Evolutionary conservation across 2,329 filamentous ascomycete species (phyloP).

Genomic region (Colletotrichum spaethianum): DNA sequence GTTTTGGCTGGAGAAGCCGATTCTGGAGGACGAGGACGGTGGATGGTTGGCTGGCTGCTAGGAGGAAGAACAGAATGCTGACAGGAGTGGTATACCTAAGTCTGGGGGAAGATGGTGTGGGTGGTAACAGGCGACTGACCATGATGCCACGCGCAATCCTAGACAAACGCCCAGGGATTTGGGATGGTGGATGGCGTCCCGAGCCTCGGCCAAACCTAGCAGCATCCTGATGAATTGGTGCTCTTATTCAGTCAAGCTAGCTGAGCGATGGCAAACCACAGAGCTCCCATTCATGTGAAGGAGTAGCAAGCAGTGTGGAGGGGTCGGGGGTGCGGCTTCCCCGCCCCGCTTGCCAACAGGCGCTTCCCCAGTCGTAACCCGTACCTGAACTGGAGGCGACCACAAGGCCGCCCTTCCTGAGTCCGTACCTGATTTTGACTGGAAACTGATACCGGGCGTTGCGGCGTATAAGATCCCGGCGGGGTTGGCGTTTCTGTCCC

Average conservation of each 20-base stretch:
- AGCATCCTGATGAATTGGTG: background rate
- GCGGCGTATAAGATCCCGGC: constrained; percentile 1
- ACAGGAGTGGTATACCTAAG: background rate
- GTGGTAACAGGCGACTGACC: background rate
- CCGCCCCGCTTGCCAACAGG: constrained; percentile 9
- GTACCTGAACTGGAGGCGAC: background rate
- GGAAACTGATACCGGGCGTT: background rate
- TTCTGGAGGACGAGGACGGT: background rate
- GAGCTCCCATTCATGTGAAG: constrained; percentile 10
- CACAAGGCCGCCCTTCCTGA: background rate
- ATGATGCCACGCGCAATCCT: background rate
- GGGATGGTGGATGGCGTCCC: background rate
- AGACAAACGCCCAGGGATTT: background rate
- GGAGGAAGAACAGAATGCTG: background rate
- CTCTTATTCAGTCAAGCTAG: background rate
- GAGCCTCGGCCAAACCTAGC: constrained; percentile 1
- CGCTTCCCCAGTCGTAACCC: background rate
- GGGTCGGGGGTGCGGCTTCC: constrained; percentile 1
- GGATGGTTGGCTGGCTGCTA: background rate
- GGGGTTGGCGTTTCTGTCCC: background rate
- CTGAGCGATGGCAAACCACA: background rate
- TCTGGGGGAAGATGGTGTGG: background rate
- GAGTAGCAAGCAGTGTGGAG: background rate
- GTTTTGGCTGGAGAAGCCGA: background rate
- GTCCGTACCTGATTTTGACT: constrained; percentile 2